Percentiles rank a stretch among this genome's conserved stretches.
These are phyloP conservation scores for Alternaria ventricosa DNA, from an alignment of 2,329 filamentous ascomycete species.

Conservation along the genomic window DNA sequence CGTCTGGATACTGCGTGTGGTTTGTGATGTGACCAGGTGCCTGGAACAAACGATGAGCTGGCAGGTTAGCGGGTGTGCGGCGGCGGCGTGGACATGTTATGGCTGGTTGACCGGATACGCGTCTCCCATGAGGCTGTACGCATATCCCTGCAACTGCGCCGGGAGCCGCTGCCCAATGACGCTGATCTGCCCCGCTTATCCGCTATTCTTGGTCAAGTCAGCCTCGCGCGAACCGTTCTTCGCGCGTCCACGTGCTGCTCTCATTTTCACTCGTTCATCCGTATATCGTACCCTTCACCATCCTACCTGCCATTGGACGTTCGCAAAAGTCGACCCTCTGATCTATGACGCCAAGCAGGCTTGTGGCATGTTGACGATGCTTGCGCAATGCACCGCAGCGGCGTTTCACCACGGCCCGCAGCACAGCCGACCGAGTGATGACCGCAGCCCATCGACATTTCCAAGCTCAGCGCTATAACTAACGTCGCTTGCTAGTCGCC, in stretches of 20 bases:
- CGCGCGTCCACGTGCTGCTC: not conserved
- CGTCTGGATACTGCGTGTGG: not conserved
- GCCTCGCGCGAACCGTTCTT: conserved; percentile 6
- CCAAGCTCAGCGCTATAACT: not conserved
- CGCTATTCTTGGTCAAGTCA: conserved; percentile 11
- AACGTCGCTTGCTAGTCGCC: not conserved
- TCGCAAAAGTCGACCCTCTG: not conserved
- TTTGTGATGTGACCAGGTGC: not conserved
- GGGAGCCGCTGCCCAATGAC: conserved; percentile 16
- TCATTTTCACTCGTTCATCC: not conserved
- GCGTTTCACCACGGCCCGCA: conserved; percentile 13
- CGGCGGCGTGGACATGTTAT: conserved; percentile 10
- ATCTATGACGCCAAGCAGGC: not conserved
- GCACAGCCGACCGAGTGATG: conserved; percentile 9
- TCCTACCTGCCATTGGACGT: not conserved
- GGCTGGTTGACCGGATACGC: conserved; percentile 8
- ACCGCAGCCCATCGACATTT: not conserved
- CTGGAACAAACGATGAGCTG: not conserved
- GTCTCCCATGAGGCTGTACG: conserved; percentile 17
- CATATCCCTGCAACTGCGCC: conserved; percentile 15
- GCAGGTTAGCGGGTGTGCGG: not conserved
- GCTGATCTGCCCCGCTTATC: conserved; percentile 1
- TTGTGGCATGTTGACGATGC: conserved; percentile 1
- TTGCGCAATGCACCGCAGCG: conserved; percentile 6
- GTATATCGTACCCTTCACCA: not conserved